Evolutionary conservation across 176 grass and related monocot genomes (phyloP).

Genomic region (Eremochloa ophiuroides): DNA sequence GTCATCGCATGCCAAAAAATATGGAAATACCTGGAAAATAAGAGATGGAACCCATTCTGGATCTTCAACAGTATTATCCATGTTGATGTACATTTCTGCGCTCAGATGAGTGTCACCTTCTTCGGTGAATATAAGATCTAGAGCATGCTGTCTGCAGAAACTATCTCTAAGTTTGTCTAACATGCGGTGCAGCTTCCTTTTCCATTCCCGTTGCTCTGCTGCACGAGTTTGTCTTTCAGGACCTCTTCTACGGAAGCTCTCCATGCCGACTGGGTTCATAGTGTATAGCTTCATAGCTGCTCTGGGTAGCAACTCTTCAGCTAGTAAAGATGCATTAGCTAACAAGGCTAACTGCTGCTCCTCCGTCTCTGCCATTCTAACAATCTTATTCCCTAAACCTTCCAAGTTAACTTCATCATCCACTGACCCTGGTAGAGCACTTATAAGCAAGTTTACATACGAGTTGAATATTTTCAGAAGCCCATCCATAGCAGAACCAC

Average conservation of each 20-base stretch:
- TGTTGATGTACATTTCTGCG: constrained; percentile 84
- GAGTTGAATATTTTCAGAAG: constrained; percentile 80
- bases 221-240: constrained; percentile 46
- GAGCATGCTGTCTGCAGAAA: constrained; percentile 88
- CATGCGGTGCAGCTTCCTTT: constrained; percentile 69
- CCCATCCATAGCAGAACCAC: constrained; percentile 68
- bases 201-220: constrained; percentile 86
- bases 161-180: constrained; percentile 79
- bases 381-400: constrained; percentile 76
- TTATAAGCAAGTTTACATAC: constrained; percentile 81
- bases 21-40: constrained; percentile 69
- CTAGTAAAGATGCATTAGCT: constrained; percentile 90
- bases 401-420: constrained; percentile 72
- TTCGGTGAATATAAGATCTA: constrained; percentile 96
- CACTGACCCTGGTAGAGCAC: constrained; percentile 70
- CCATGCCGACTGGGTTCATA: constrained; percentile 34
- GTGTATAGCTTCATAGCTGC: constrained; percentile 77
- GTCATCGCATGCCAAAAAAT: background rate
- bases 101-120: constrained; percentile 68
- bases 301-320: constrained; percentile 91
- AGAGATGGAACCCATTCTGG: constrained; percentile 71
- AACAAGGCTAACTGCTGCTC: constrained; percentile 76
- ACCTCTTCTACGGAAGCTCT: constrained; percentile 37
- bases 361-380: constrained; percentile 82
- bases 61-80: constrained; percentile 62